Evolutionary conservation across 306 rosid species (phyloP).

Genomic region (Clitoria ternatea): DNA sequence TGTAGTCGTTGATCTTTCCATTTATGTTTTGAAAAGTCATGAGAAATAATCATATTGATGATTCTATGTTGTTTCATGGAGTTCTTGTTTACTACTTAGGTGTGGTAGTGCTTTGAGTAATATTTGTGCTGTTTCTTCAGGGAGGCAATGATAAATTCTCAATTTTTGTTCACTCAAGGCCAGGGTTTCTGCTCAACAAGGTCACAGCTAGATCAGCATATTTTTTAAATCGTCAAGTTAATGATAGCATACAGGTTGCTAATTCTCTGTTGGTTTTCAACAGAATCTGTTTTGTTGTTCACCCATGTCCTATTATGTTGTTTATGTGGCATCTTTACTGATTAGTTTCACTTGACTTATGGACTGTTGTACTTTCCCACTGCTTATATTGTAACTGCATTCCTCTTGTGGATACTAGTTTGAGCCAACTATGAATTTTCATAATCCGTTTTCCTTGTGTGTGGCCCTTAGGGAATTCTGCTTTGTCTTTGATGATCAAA

Average conservation of each 20-base stretch:
- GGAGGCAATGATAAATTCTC: conserved; percentile 75
- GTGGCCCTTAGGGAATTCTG: no score
- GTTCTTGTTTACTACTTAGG: conserved; percentile 12
- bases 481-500: no score
- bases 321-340: neutral
- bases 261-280: conserved; percentile 4
- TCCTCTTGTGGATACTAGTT: neutral
- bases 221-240: conserved; percentile 92
- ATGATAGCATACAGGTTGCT: conserved; percentile 85
- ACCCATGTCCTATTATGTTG: neutral
- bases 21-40: neutral
- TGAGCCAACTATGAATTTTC: neutral
- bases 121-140: conserved; percentile 40
- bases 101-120: conserved; percentile 15
- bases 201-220: conserved; percentile 73
- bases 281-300: neutral
- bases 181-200: conserved; percentile 82
- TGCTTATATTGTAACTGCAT: neutral
- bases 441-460: neutral
- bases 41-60: neutral
- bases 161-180: conserved; percentile 85
- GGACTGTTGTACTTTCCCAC: neutral
- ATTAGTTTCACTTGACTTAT: neutral
- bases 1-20: neutral
- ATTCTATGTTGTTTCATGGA: neutral